phyloP scores from a whole-genome alignment of 441 rosid species.

The Corymbia calophylla region DNA sequence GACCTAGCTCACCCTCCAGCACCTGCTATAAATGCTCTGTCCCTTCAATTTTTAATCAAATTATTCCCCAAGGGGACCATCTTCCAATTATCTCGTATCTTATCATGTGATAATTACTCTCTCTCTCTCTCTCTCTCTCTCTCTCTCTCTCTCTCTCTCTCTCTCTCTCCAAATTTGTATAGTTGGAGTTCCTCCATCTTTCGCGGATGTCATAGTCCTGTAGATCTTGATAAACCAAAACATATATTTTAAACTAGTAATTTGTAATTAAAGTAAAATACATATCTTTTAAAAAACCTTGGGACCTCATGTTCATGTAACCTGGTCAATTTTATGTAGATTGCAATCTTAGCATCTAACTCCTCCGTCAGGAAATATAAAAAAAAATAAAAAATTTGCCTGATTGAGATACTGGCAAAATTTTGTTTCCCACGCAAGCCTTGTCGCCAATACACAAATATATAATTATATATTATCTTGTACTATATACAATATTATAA shows the following conservation, averaged over 20 bases:
- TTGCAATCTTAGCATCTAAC: background rate
- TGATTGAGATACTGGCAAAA: too few species aligned
- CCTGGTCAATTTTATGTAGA: background rate
- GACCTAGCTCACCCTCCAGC: background rate
- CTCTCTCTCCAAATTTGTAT: background rate
- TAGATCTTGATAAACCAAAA: too few species aligned
- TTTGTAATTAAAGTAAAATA: background rate
- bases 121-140: too few species aligned
- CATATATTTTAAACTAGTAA: background rate
- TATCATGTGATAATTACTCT: background rate
- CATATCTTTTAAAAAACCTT: background rate
- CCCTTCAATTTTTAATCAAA: background rate
- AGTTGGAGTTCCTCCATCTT: background rate
- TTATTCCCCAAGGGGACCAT: background rate
- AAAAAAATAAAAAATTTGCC: background rate
- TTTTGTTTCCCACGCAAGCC: background rate
- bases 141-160: too few species aligned
- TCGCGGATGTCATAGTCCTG: too few species aligned
- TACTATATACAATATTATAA: background rate
- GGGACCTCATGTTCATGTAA: background rate
- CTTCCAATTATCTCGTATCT: background rate
- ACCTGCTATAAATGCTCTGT: background rate
- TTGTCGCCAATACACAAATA: background rate
- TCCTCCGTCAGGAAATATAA: background rate
- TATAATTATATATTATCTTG: background rate